Evolutionary conservation across 257 asterid genomes (phyloP), one percentile per base, ranked within the genome.

Genomic region (Verbascum thapsus): DNA sequence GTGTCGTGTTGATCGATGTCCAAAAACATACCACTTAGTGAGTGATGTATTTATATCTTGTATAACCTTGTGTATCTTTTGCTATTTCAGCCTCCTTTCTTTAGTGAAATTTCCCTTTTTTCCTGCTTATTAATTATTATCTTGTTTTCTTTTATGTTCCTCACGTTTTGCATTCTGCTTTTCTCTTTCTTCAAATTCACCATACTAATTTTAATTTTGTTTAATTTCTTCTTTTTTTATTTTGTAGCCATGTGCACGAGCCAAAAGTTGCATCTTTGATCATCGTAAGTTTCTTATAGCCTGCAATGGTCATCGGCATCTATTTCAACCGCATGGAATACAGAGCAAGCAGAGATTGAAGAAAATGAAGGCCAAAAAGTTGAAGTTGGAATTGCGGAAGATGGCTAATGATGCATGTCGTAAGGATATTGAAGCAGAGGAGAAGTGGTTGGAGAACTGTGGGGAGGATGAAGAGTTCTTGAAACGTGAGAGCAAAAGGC

Each of bases 391-490:
- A 72, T 58, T 81, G 68, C 83, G 85, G 45, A 94, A 90, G 85
- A 58, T 70, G 72, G 74, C 95, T 62, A 84, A 85, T 76, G 97
- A 90, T 58, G 95, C 91, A 30, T 58, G 67, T 62, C 95, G 97
- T 35, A 90, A 84, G 78, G 99, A 94, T 78, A 55, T 84, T 71
- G 99, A 94, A 78, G 91, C 95, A 2, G 98, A 94, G 78, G 99
- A 94, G 71, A 94, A 87, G 69, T 94, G 95, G 97, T 63, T 94
- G 56, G 98, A 90, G 78, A 88, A 87, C 66, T 88, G 96, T 74
- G 99, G 99, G 69, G 99, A 90, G 85, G 99, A 94, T 76, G 99
- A 94, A 83, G 99, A 94, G 59, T 94, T 94, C 78, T 72, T 85
- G 80, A 90, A 84, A 77, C 98, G 99, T 68, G 99, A 90, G 79